phyloP scores from a whole-genome alignment of 192 early-diverging fungal species.

The Podila horticola region DNA sequence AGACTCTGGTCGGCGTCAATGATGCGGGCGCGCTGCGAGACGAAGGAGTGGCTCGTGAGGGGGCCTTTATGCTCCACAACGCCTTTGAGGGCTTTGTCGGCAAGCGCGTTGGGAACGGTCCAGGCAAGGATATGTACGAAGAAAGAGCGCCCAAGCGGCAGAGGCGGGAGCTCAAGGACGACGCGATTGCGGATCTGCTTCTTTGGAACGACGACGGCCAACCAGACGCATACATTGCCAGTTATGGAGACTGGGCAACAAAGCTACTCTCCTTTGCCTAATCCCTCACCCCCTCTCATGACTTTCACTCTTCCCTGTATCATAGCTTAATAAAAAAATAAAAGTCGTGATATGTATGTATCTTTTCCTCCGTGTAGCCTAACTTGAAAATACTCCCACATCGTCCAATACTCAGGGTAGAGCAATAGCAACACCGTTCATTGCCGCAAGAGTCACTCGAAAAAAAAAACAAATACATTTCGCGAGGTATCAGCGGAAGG shows the following conservation, averaged over 20 bases:
- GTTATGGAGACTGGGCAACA: conserved; percentile 28
- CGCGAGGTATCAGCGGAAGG: no score
- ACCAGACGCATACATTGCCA: conserved; percentile 33
- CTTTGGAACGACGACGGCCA: conserved; percentile 21
- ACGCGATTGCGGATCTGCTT: conserved; percentile 7
- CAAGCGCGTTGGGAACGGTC: conserved; percentile 37
- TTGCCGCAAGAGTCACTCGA: no score
- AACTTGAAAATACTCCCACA: no score
- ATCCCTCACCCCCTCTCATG: no score
- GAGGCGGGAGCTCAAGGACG: conserved; percentile 12
- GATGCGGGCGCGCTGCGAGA: not conserved
- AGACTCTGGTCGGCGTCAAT: conserved; percentile 17
- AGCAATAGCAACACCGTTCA: no score
- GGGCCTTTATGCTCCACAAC: conserved; percentile 24
- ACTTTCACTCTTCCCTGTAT: no score
- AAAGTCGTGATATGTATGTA: no score
- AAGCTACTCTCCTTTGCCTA: not conserved
- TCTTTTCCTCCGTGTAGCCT: no score
- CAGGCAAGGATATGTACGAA: conserved; percentile 38
- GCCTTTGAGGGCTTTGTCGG: conserved; percentile 50
- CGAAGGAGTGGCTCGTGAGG: conserved; percentile 6
- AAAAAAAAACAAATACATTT: no score
- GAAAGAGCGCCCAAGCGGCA: conserved; percentile 6
- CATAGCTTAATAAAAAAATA: no score
- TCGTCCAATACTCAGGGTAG: no score